A percentile compares a stretch with the other conserved stretches of the same genome.
These are phyloP conservation scores for Tolypocladium inflatum DNA, from an alignment of 2,329 filamentous ascomycete species.

Conservation along the genomic window DNA sequence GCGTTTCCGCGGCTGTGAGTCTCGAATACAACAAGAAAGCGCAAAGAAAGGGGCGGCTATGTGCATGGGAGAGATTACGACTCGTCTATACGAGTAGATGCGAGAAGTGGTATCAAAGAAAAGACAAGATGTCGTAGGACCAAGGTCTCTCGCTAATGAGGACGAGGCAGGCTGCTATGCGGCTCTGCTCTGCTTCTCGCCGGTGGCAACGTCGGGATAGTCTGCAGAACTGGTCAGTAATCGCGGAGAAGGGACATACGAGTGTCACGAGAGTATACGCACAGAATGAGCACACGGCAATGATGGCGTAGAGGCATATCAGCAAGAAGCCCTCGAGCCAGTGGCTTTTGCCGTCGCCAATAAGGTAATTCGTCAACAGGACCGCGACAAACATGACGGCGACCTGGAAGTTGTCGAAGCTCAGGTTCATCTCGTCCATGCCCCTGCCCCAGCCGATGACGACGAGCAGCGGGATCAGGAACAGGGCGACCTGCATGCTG, in stretches of 20 bases:
- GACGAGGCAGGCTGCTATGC: background rate
- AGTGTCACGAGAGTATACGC: background rate
- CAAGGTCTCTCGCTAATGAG: background rate
- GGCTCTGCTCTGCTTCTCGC: background rate
- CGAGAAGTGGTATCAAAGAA: background rate
- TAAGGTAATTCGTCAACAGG: slow-evolving; percentile 77
- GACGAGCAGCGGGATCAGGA: slow-evolving; percentile 68
- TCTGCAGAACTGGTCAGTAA: background rate
- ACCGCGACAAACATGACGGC: slow-evolving; percentile 76
- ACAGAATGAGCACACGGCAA: slow-evolving; percentile 59
- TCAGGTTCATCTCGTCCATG: slow-evolving; percentile 65
- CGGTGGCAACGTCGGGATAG: slow-evolving; percentile 1
- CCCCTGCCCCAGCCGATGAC: slow-evolving; percentile 71
- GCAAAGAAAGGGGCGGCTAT: background rate
- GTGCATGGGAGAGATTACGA: background rate
- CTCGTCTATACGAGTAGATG: background rate
- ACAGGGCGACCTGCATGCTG: slow-evolving; percentile 72
- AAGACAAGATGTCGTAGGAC: background rate
- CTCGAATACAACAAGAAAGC: background rate
- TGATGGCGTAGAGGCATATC: slow-evolving; percentile 71
- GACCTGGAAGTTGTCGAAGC: slow-evolving; percentile 84
- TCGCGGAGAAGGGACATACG: background rate
- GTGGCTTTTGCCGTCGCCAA: slow-evolving; percentile 73
- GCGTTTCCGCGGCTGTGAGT: background rate
- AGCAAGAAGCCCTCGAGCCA: slow-evolving; percentile 72